Conservation (phyloP, 768 basidiomycete genomes). For the Termitomyces titanicus region DNA sequence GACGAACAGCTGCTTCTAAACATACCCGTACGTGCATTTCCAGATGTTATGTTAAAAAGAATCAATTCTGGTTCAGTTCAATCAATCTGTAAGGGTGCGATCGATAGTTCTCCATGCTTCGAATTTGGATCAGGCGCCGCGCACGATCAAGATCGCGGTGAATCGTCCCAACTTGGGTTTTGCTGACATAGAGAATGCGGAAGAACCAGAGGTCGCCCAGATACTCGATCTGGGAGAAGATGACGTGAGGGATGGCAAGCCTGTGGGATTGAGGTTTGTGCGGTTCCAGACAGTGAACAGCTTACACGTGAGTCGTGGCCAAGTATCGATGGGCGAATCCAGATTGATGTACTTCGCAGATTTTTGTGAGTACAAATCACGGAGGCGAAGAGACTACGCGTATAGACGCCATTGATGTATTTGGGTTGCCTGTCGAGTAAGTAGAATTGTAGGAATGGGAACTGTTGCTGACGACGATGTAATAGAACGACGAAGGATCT, state of each 20-base stretch:
- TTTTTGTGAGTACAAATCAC: constrained; percentile 69
- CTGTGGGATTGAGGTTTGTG: constrained; percentile 56
- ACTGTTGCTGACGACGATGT: not conserved
- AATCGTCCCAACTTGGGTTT: constrained; percentile 63
- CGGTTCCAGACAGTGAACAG: constrained; percentile 67
- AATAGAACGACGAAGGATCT: constrained; percentile 32
- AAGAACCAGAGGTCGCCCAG: constrained; percentile 52
- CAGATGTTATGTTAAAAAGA: not conserved
- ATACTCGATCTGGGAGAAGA: constrained; percentile 48
- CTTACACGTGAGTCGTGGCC: constrained; percentile 50
- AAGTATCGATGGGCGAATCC: not conserved
- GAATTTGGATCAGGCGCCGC: constrained; percentile 45
- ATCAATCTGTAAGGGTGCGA: constrained; percentile 62
- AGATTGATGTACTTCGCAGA: constrained; percentile 30
- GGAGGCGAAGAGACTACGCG: constrained; percentile 60
- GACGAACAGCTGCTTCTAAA: constrained; percentile 72
- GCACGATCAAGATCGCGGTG: constrained; percentile 55
- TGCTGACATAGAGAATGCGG: constrained; percentile 55
- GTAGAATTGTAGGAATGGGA: constrained; percentile 18
- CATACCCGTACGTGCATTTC: constrained; percentile 48
- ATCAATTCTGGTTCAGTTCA: constrained; percentile 45
- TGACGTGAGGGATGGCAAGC: constrained; percentile 43
- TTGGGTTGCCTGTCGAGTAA: constrained; percentile 57
- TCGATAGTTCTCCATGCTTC: constrained; percentile 49
- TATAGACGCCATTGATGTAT: constrained; percentile 64